phyloP scores from a whole-genome alignment of 169 alveolate species.

The Plasmodium gaboni region DNA sequence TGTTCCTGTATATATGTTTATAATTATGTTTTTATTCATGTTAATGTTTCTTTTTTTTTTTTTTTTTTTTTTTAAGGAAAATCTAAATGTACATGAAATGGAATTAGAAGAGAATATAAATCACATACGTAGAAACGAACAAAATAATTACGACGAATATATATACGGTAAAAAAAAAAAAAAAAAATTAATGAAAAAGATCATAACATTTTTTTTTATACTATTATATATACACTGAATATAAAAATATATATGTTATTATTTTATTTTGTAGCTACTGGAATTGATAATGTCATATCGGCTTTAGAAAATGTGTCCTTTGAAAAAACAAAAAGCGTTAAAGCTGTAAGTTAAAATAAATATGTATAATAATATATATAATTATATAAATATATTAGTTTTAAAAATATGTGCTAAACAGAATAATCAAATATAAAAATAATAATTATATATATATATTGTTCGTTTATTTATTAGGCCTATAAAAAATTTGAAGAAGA shows the following conservation, averaged over 20 bases:
- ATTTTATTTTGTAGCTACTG: constrained; percentile 37
- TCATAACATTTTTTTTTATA: constrained; percentile 13
- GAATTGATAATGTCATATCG: constrained; percentile 62
- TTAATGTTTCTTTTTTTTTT: neutral
- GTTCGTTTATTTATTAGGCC: constrained; percentile 54
- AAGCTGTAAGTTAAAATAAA: constrained; percentile 59
- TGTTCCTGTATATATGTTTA: neutral
- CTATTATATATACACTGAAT: neutral
- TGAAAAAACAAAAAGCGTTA: constrained; percentile 67
- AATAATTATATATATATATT: neutral
- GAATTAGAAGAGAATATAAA: constrained; percentile 68
- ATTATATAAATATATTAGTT: neutral
- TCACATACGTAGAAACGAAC: constrained; percentile 50
- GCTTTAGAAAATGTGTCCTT: constrained; percentile 65
- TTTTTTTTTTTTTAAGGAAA: constrained; percentile 41
- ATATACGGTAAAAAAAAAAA: constrained; percentile 47
- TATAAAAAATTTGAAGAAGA: constrained; percentile 82
- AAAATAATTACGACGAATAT: constrained; percentile 36
- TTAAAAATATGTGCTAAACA: too few species aligned
- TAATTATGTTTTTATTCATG: neutral
- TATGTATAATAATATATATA: neutral
- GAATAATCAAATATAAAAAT: too few species aligned
- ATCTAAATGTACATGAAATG: constrained; percentile 58
- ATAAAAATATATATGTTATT: neutral
- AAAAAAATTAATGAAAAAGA: neutral